These are phyloP conservation scores for Fusarium fujikuroi DNA, from an alignment of 2,329 filamentous ascomycete species.

Conservation along the genomic window DNA sequence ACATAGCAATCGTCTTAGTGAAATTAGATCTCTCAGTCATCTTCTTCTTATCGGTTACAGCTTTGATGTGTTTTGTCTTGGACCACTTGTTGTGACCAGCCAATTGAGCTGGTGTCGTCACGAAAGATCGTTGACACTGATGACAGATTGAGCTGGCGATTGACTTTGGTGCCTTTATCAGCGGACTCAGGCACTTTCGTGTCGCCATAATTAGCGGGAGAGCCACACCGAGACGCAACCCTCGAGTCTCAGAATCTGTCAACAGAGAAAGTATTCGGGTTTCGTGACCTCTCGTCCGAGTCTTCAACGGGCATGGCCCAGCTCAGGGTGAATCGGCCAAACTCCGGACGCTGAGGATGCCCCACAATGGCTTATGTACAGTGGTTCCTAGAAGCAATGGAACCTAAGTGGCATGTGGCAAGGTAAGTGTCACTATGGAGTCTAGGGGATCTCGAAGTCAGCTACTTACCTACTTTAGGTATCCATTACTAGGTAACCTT, in stretches of 20 bases:
- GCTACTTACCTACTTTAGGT: not conserved
- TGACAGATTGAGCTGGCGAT: slow-evolving; percentile 53
- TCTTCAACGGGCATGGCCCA: not conserved
- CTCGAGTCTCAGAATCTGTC: not conserved
- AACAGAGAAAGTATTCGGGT: not conserved
- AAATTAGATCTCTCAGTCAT: slow-evolving; percentile 75
- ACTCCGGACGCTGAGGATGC: slow-evolving; percentile 32
- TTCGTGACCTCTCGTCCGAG: not conserved
- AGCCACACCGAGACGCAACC: not conserved
- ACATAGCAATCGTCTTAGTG: slow-evolving; percentile 77
- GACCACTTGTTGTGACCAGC: slow-evolving; percentile 94
- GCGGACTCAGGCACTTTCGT: slow-evolving; percentile 17
- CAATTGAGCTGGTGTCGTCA: slow-evolving; percentile 54
- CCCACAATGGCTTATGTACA: slow-evolving; percentile 28
- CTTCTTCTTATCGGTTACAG: slow-evolving; percentile 83
- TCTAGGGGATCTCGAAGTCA: slow-evolving; percentile 36
- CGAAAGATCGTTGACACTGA: slow-evolving; percentile 61
- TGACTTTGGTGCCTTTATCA: slow-evolving; percentile 20
- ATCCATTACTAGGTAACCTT: not conserved
- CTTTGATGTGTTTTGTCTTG: slow-evolving; percentile 96
- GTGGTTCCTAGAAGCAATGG: slow-evolving; percentile 20
- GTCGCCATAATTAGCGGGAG: slow-evolving; percentile 32
- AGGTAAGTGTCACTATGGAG: not conserved
- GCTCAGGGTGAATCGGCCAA: slow-evolving; percentile 45
- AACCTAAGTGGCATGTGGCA: slow-evolving; percentile 39